These are phyloP conservation scores for Candida corydali DNA, from an alignment of 805 yeast species.

Conservation along the genomic window DNA sequence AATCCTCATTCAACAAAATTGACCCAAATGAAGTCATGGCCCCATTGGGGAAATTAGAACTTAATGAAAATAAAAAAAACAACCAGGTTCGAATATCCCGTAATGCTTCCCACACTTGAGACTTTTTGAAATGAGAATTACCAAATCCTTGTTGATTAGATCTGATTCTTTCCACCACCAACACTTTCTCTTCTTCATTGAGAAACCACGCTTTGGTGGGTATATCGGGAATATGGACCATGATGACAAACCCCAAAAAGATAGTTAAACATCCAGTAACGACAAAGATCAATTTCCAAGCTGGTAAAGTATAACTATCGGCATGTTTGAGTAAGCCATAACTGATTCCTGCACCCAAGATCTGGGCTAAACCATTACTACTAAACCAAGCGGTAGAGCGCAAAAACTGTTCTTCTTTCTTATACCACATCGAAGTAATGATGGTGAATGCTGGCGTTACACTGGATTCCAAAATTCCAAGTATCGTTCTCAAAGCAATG, in stretches of 20 bases:
- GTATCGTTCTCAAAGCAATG: slow-evolving; percentile 33
- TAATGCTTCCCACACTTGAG: slow-evolving; percentile 35
- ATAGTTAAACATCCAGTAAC: slow-evolving; percentile 59
- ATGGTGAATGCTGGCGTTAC: slow-evolving; percentile 41
- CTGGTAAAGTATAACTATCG: slow-evolving; percentile 35
- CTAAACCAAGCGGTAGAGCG: slow-evolving; percentile 35
- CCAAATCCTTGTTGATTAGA: slow-evolving; percentile 42
- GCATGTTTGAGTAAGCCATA: slow-evolving; percentile 45
- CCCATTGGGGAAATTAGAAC: slow-evolving; percentile 33
- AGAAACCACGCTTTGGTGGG: slow-evolving; percentile 38
- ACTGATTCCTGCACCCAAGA: slow-evolving; percentile 47
- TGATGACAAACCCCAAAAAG: slow-evolving; percentile 43
- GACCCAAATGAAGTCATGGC: slow-evolving; percentile 34
- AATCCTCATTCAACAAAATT: slow-evolving; percentile 22
- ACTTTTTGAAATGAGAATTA: slow-evolving; percentile 29
- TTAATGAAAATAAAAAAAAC: slow-evolving; percentile 23
- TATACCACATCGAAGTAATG: slow-evolving; percentile 32
- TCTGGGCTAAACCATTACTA: slow-evolving; percentile 30
- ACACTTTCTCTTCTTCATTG: slow-evolving; percentile 27
- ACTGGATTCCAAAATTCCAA: slow-evolving; percentile 36
- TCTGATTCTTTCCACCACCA: slow-evolving; percentile 30
- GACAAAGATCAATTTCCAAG: slow-evolving; percentile 62
- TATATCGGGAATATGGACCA: slow-evolving; percentile 39
- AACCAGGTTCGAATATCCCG: slow-evolving; percentile 32
- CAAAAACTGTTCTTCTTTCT: slow-evolving; percentile 29